phyloP scores from a whole-genome alignment of 169 alveolate genomes.

The Babesia microti region DNA sequence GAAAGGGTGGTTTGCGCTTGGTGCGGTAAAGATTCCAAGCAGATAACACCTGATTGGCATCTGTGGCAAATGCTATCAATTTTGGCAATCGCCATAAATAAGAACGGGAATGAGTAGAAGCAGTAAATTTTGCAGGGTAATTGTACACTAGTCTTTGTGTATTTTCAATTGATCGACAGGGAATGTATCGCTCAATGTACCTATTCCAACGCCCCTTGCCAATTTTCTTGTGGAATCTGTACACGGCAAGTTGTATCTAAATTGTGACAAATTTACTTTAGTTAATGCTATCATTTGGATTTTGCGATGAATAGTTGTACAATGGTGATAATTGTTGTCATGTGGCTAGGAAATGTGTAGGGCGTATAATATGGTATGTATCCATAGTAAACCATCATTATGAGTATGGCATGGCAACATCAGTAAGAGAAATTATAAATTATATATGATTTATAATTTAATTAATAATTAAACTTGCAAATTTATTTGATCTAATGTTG shows the following conservation, averaged over 20 bases:
- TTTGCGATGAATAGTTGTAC: slow-evolving; percentile 4
- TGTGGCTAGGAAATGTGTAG: slow-evolving; percentile 4
- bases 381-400: neutral
- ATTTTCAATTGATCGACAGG: slow-evolving; percentile 63
- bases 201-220: slow-evolving; percentile 68
- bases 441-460: neutral
- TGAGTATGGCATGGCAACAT: slow-evolving; percentile 1
- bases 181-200: slow-evolving; percentile 59
- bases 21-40: slow-evolving; percentile 61
- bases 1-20: slow-evolving; percentile 56
- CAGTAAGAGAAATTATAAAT: neutral
- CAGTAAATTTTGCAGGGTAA: slow-evolving; percentile 57
- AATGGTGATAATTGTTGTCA: neutral
- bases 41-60: slow-evolving; percentile 59
- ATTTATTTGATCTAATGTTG: slow-evolving; percentile 4
- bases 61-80: slow-evolving; percentile 61
- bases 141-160: slow-evolving; percentile 56
- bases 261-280: neutral
- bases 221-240: slow-evolving; percentile 67
- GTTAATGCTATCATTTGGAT: neutral
- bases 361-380: neutral
- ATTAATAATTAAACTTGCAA: slow-evolving; percentile 2
- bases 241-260: slow-evolving; percentile 47
- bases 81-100: slow-evolving; percentile 63
- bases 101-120: slow-evolving; percentile 49